Evolutionary conservation across 768 basidiomycete genomes (phyloP), one percentile per base, ranked within the genome.

Genomic region (Collybia sp.): DNA sequence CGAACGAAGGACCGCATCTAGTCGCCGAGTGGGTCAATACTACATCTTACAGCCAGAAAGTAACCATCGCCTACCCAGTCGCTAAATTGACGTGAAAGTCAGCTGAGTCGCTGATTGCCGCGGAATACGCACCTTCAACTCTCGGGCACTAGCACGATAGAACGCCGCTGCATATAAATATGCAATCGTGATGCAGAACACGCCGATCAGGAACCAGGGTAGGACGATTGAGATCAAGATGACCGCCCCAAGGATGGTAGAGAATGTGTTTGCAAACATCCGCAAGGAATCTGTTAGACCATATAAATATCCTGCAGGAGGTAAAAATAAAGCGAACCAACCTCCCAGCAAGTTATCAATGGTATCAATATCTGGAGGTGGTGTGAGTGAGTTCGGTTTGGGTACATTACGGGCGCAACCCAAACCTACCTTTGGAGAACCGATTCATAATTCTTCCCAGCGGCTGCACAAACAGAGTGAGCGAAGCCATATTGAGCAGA

Each of bases 381-480:
- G 10, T 12, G 16, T 50, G 30, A 48, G 33, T 45, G 43, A 59
- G 35, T 32, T 15, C 42, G 15, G 18, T 38, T 41, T 12, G 42
- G 16, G n/a, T 25, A 12, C 15, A 8, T n/a, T n/a, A n/a, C 30
- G 8, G 25, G 25, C 25, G 25, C 25, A 8, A 25, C 25, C 25
- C 25, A 9, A 11, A 45, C 46, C 52, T 58, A 75, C 82, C 83
- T 69, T 92, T 91, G 1, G 88, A 83, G 61, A 96, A 91, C 12
- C 91, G 80, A 61, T 93, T 93, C 79, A 92, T 85, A 51, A 96
- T 88, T 10, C 90, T 80, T 12, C 93, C 93, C 16, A 89, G 72
- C 5, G 88, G 89, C 74, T 83, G 54, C 13, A 46, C 35, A 25
- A 37, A 10, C 45, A 20, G 46, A 56, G 38, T 50, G 18, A 25